Base-by-base conservation (phyloP, 164 flowering plant species). In the Macadamia integrifolia region DNA sequence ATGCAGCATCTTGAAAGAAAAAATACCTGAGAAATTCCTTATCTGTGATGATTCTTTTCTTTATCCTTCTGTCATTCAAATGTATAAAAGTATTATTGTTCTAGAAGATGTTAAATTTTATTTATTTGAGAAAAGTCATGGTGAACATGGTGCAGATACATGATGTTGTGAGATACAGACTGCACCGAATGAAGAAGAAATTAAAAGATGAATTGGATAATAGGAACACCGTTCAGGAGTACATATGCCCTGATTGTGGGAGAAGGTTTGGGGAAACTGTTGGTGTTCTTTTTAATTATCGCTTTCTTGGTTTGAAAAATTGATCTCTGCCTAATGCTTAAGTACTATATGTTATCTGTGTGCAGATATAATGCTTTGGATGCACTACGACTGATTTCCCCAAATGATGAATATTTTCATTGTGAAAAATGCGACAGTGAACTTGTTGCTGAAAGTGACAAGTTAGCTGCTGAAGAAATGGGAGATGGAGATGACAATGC, bases 401-500 rank as follows among this genome's bases (percentile, higher is more conserved):
- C 78, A 48, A 80, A 80, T 8, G 97, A 88, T 71, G 97, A 88
- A 53, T 74, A 62, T 73, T 95, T 95, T 66, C 98, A 86, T 52
- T 91, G 99, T 80, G 99, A 95, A 77, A 89, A 74, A 66, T 95
- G 99, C 76, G 80, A 92, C 66, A 88, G 85, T 53, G 88, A 81
- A 76, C 92, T 95, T 74, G 91, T 88, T 72, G 96, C 89, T 12
- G 97, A 92, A 82, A 86, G 86, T 77, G 98, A 92, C 76, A 95
- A 92, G 74, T 68, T 91, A 69, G 96, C 91, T 72, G 84, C 87
- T 68, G 90, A 89, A 78, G 97, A 88, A 67, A 80, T 77, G 71
- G 95, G 88, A 52, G 97, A 95, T 80, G 92, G 93, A 56, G 98
- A 91, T 81, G 98, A 95, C 67, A 92, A 89, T 79, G 98, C 92